Evolutionary conservation across 2,329 filamentous ascomycete genomes (phyloP).

Genomic region (Diplodia scrobiculata): DNA sequence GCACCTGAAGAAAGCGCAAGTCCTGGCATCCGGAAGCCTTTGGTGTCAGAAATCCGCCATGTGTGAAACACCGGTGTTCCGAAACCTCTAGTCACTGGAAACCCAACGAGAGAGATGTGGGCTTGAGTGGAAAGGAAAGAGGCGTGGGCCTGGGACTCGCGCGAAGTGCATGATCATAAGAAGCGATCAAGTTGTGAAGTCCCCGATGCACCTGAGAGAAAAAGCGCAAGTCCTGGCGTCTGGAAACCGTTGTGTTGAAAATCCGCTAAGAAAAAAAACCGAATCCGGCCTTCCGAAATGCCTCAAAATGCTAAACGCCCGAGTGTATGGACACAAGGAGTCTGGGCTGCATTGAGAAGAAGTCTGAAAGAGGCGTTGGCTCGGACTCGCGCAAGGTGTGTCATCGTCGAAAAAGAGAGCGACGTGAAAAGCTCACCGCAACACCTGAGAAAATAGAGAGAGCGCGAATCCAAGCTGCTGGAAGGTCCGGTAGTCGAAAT

Average conservation of each 20-base stretch:
- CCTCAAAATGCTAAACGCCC: background rate
- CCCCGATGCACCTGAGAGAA: background rate
- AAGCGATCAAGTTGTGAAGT: background rate
- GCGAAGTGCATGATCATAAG: background rate
- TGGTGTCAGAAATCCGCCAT: background rate
- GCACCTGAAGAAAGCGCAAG: no score
- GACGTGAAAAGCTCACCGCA: background rate
- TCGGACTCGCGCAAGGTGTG: background rate
- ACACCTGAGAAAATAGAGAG: background rate
- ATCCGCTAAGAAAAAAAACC: background rate
- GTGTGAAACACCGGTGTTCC: background rate
- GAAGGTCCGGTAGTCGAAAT: background rate
- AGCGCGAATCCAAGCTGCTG: background rate
- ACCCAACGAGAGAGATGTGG: no score
- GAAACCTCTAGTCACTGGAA: background rate
- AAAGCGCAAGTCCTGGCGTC: background rate
- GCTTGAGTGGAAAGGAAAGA: background rate
- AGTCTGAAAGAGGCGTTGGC: background rate
- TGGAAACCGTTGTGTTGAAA: background rate
- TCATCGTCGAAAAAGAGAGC: background rate
- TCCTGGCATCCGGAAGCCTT: no score
- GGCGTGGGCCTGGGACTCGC: background rate
- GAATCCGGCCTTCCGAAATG: background rate
- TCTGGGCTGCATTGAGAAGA: background rate
- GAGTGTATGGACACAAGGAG: background rate